phyloP scores from a whole-genome alignment of 2,329 filamentous ascomycete species.

The Falciphora oryzae region DNA sequence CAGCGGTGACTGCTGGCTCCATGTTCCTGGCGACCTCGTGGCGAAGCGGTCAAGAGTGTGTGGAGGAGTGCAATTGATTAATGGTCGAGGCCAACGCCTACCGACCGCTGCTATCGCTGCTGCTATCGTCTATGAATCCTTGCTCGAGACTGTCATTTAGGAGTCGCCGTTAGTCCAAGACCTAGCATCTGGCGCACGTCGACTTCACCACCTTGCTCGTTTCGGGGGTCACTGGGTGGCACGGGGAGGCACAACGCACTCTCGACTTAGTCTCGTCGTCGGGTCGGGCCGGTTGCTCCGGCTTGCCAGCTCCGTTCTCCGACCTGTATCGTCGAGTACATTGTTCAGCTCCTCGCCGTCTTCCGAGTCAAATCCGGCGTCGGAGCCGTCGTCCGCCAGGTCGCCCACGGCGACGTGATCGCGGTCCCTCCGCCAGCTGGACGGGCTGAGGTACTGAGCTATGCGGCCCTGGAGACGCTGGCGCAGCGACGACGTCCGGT shows the following conservation, averaged over 20 bases:
- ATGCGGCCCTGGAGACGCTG: conserved; percentile 37
- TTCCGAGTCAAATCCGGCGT: conserved; percentile 53
- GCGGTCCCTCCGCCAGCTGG: conserved; percentile 41
- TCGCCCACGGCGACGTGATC: conserved; percentile 23
- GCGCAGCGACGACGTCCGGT: conserved; percentile 48
- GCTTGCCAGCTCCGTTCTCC: not conserved
- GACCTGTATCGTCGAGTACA: conserved; percentile 41
- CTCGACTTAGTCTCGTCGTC: conserved; percentile 64
- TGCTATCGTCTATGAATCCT: conserved; percentile 40
- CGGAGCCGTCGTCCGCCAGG: conserved; percentile 33
- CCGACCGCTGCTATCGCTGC: conserved; percentile 4
- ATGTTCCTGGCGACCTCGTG: too few relatives aligned
- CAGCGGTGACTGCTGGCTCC: too few relatives aligned
- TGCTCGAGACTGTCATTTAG: conserved; percentile 28
- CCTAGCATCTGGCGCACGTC: not conserved
- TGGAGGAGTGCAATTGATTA: not conserved
- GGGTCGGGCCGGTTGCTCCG: conserved; percentile 36
- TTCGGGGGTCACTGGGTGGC: too few relatives aligned
- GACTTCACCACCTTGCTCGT: not conserved
- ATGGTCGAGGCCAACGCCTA: not conserved
- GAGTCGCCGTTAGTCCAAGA: conserved; percentile 11
- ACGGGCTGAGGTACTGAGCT: conserved; percentile 35
- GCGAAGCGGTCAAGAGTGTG: not conserved
- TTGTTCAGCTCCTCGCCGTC: conserved; percentile 66
- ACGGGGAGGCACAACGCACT: conserved; percentile 40